phyloP scores from a whole-genome alignment of 208 protist genomes.

The Tritrichomonas foetus region DNA sequence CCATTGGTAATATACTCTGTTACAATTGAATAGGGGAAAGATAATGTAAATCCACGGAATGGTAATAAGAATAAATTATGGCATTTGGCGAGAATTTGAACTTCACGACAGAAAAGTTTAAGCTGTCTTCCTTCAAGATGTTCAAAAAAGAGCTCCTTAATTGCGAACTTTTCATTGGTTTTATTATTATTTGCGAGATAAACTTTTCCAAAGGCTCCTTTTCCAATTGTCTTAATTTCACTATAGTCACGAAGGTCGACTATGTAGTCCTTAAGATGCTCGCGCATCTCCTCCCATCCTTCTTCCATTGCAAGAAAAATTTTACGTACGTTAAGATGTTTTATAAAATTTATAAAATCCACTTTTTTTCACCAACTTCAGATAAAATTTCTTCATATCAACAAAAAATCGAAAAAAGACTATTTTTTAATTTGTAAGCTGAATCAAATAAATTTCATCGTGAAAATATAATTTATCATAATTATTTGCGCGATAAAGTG shows the following conservation, averaged over 20 bases:
- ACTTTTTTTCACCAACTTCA: too few species aligned
- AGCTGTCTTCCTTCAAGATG: neutral
- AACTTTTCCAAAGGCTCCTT: constrained; percentile 3
- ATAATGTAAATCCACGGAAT: neutral
- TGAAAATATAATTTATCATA: too few species aligned
- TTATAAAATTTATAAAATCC: too few species aligned
- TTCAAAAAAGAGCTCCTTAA: neutral
- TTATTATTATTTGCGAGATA: neutral
- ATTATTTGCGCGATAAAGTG: too few species aligned
- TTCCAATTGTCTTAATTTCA: neutral
- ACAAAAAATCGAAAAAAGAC: too few species aligned
- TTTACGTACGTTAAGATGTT: too few species aligned
- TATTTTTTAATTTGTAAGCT: too few species aligned
- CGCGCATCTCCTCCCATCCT: too few species aligned
- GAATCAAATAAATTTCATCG: too few species aligned
- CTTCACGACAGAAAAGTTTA: neutral
- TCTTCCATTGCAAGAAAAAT: too few species aligned
- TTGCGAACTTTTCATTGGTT: neutral
- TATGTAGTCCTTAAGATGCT: neutral
- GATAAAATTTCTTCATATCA: too few species aligned
- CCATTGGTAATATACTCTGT: neutral
- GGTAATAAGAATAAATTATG: neutral
- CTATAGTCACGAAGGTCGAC: neutral
- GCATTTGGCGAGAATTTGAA: neutral
- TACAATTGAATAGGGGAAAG: neutral